These are phyloP conservation scores for Neurospora crassa DNA, from an alignment of 2,329 filamentous ascomycete genomes.

Conservation along the genomic window DNA sequence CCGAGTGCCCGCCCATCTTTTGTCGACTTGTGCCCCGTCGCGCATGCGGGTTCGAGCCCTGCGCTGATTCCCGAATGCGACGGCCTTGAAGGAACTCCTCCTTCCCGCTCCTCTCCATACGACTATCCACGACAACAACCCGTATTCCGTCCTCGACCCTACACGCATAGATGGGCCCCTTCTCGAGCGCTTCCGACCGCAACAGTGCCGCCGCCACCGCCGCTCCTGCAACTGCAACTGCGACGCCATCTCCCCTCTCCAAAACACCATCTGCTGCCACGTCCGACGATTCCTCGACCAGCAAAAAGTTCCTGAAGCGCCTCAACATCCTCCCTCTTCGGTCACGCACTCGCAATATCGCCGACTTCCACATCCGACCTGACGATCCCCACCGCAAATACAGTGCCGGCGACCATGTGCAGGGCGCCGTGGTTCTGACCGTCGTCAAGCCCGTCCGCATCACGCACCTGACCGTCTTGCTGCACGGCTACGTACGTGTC, in stretches of 20 bases:
- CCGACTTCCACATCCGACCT: constrained; percentile 70
- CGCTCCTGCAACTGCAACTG: constrained; percentile 10
- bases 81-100: neutral
- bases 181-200: constrained; percentile 24
- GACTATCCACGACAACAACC: neutral
- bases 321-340: constrained; percentile 41
- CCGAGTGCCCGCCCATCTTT: neutral
- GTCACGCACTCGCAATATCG: constrained; percentile 50
- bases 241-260: constrained; percentile 3
- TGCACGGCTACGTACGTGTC: constrained; percentile 73
- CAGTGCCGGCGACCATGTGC: constrained; percentile 63
- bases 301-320: constrained; percentile 42
- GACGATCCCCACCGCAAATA: constrained; percentile 73
- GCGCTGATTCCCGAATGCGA: neutral
- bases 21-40: neutral
- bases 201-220: constrained; percentile 28
- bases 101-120: neutral
- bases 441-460: constrained; percentile 66
- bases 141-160: neutral
- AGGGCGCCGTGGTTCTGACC: constrained; percentile 62
- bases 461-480: constrained; percentile 68
- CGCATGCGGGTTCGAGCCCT: neutral
- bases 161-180: constrained; percentile 35
- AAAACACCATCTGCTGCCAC: constrained; percentile 21
- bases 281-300: constrained; percentile 28